Base-by-base conservation (phyloP, 257 asterid genomes). In the Penstemon newberryi region DNA sequence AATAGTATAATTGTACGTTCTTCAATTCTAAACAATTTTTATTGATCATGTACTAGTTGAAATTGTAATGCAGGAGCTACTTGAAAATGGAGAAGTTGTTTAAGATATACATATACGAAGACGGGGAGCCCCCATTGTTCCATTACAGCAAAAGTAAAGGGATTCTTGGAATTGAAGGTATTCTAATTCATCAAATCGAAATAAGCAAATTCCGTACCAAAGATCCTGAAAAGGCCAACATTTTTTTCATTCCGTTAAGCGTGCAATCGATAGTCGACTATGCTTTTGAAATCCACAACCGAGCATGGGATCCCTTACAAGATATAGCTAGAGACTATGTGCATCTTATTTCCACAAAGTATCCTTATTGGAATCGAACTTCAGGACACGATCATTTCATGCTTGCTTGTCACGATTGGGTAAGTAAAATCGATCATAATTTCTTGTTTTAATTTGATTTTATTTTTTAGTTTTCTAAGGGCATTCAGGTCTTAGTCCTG, bases 351-450 rank as follows among this genome's bases (percentile, higher is more conserved):
- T 73, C 91, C 63, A 59, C 75, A 0, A 59, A 68, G 53, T 71
- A 85, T n/a, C 85, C 88, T 72, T 82, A 71, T 67, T 85, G 88
- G 88, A 85, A 85, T 53, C 82, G 83, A 42, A 80, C 88, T 8
- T 73, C 51, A 5, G 88, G 88, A 3, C 77, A 36, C 19, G 86
- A 85, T 54, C 88, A 83, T 77, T 83, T 80, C 85, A 58, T 83
- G 55, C 67, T 80, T 12, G 88, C 80, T 43, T 85, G 84, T 70
- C 90, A 85, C 46, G 90, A 85, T 68, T 85, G 90, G 90, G 90
- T 82, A 66, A 75, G 49, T 25, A 25, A 25, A 25, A 25, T 2
- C 33, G 33, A 25, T 25, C 33, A 25, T 25, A 25, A 13, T 42
- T 25, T 38, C 37, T 4, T 57, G 5, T 39, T 12, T 56, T 64